Base-by-base conservation (phyloP, 106 monocot species). In the Phalaenopsis equestris region DNA sequence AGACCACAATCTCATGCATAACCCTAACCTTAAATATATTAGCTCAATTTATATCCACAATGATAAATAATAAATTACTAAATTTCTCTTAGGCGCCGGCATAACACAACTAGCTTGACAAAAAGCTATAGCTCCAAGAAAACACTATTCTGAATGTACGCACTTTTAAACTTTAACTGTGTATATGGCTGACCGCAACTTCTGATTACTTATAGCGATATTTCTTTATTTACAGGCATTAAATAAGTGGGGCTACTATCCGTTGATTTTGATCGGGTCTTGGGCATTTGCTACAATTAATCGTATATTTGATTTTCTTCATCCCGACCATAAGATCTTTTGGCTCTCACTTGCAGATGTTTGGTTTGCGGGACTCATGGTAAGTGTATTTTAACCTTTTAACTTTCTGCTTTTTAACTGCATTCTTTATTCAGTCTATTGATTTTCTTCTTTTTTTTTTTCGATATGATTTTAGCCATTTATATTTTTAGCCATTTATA, bases 281-380 rank as follows among this genome's bases (percentile, higher is more conserved):
- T 99, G 99, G 99, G 83, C 91, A 72, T 99, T 99, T 91, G 95
- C 87, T 42, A 99, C 99, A 75, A 90, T 99, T 81, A 95, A 99
- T 70, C 91, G 95, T 36, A 56, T 99, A 52, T 83, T 90, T 81
- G 91, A 93, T 78, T 99, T 90, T 74, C 52, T 93, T 67, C 30
- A 89, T 84, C 95, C 95, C 38, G 88, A 85, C 16, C 83, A 87
- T 78, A 93, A 83, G 74, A 86, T 99, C 75, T 95, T 99, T 84
- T 88, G 86, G 92, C 95, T 99, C 78, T 90, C 99, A 79, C 75
- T 99, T 80, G 85, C 89, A 75, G 95, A 99, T 89, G 91, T 95
- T 84, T 83, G 88, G 64, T 95, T 95, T 81, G 88, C 95, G 82
- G 99, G 93, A 80, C 90, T 99, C 68, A 99, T 99, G 99, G 99